phyloP scores from a whole-genome alignment of 768 basidiomycete species.

The Tricholoma terreum region DNA sequence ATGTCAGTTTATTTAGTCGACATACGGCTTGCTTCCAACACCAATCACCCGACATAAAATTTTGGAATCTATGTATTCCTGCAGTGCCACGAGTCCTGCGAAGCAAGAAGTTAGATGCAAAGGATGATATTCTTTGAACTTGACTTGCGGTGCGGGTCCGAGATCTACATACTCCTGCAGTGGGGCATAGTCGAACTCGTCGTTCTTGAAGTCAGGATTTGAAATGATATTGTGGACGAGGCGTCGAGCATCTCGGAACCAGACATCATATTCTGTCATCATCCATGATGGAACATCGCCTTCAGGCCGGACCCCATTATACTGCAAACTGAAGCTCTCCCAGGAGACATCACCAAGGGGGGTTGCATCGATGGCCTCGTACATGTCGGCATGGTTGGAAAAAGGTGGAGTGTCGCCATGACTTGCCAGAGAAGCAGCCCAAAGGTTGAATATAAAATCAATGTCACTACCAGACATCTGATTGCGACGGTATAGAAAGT shows the following conservation, averaged over 20 bases:
- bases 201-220: background rate
- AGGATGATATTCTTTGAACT: too few species aligned
- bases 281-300: conserved; percentile 13
- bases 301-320: background rate
- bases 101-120: too few species aligned
- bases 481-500: conserved; percentile 14
- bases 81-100: too few species aligned
- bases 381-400: background rate
- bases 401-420: background rate
- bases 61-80: too few species aligned
- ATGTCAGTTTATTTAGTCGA: too few species aligned
- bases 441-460: conserved; percentile 16
- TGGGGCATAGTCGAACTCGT: background rate
- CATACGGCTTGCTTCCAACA: too few species aligned
- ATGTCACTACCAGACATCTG: conserved; percentile 12
- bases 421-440: conserved; percentile 7
- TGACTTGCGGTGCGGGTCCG: too few species aligned
- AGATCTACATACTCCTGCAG: too few species aligned
- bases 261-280: conserved; percentile 18
- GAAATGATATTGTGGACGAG: background rate
- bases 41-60: too few species aligned
- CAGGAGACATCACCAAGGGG: background rate
- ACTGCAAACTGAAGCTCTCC: conserved; percentile 1
- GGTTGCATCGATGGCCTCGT: background rate
- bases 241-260: conserved; percentile 19